Percentiles rank a stretch among this genome's conserved stretches.
phyloP scores from a whole-genome alignment of 2,329 filamentous ascomycete genomes.

The Chrysoporthe austroafricana region DNA sequence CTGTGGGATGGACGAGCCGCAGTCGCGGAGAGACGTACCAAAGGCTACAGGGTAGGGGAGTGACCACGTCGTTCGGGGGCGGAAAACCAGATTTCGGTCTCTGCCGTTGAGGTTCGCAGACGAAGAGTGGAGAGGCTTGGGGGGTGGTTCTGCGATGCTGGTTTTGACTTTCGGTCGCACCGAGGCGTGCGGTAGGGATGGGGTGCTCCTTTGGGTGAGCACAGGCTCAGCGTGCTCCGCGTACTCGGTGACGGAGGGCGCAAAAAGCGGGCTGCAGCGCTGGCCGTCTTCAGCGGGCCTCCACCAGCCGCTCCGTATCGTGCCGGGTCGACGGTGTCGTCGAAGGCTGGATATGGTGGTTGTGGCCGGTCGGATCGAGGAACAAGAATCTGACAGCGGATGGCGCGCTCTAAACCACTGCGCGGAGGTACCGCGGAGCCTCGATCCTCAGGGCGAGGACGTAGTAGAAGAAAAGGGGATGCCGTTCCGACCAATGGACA shows the following conservation, averaged over 20 bases:
- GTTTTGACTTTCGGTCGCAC: constrained; percentile 26
- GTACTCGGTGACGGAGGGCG: constrained; percentile 3
- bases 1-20: constrained; percentile 11
- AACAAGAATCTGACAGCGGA: constrained; percentile 35
- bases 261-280: constrained; percentile 13
- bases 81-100: constrained; percentile 20
- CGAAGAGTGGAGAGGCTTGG: constrained; percentile 18
- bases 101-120: constrained; percentile 15
- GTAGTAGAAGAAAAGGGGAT: neutral
- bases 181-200: constrained; percentile 23
- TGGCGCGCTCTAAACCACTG: constrained; percentile 32
- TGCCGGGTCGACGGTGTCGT: constrained; percentile 12
- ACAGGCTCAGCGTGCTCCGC: constrained; percentile 23
- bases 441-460: neutral
- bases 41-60: constrained; percentile 17
- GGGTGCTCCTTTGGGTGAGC: constrained; percentile 19
- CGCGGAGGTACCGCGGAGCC: neutral
- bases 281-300: constrained; percentile 14
- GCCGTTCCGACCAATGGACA: neutral
- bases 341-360: constrained; percentile 7
- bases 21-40: constrained; percentile 13
- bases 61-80: constrained; percentile 20
- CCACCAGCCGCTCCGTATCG: constrained; percentile 10
- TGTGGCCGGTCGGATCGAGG: constrained; percentile 31
- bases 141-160: constrained; percentile 21